phyloP scores from a whole-genome alignment of 169 alveolate genomes.

The Cryptosporidium andersoni region DNA sequence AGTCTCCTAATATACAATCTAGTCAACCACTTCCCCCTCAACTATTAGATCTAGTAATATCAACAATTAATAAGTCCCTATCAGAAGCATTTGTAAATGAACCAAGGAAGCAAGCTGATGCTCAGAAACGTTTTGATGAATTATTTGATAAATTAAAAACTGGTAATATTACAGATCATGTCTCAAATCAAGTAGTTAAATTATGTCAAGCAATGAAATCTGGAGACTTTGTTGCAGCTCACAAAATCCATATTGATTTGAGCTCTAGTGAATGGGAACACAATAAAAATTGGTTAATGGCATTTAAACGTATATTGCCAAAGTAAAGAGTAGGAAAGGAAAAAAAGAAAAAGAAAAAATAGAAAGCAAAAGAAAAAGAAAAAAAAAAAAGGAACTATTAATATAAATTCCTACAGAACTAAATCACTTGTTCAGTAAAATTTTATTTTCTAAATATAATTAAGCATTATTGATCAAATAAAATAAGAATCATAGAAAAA shows the following conservation, averaged over 20 bases:
- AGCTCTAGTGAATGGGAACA: slow-evolving; percentile 83
- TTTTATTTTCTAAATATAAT: not conserved
- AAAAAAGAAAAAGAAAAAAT: no score
- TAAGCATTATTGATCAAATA: not conserved
- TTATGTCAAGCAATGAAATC: slow-evolving; percentile 78
- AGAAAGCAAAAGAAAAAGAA: not conserved
- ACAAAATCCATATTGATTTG: slow-evolving; percentile 78
- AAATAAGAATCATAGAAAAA: not conserved
- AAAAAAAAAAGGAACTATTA: no score
- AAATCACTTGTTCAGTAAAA: not conserved
- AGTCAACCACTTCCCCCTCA: slow-evolving; percentile 46
- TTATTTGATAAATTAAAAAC: slow-evolving; percentile 76
- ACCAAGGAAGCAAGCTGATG: slow-evolving; percentile 59
- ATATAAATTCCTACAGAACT: not conserved
- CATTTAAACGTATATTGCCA: slow-evolving; percentile 66
- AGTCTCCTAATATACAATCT: not conserved
- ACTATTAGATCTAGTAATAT: slow-evolving; percentile 34
- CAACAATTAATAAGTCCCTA: slow-evolving; percentile 9
- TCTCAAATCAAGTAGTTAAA: slow-evolving; percentile 76
- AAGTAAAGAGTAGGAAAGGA: not conserved
- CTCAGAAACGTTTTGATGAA: slow-evolving; percentile 76
- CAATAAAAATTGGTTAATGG: slow-evolving; percentile 82
- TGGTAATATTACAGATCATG: slow-evolving; percentile 80
- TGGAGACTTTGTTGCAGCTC: slow-evolving; percentile 80
- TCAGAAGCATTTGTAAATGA: slow-evolving; percentile 35